Evolutionary conservation across 2,329 filamentous ascomycete species (phyloP), one percentile per base, ranked within the genome.

Genomic region (Aspergillus fructus): DNA sequence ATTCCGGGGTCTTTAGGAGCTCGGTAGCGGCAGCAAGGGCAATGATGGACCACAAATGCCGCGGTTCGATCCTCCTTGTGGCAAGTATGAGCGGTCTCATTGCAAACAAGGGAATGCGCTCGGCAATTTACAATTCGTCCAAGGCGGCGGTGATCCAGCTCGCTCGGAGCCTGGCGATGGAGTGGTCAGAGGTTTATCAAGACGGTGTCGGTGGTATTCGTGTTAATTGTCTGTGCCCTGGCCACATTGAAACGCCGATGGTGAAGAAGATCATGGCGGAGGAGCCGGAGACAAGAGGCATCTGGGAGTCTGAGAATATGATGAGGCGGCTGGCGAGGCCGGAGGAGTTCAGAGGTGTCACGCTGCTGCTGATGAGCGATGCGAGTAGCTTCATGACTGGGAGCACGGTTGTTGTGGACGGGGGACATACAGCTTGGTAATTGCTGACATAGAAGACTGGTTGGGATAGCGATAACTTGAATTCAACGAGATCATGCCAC

Each of bases 221-320:
- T 4, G 82, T 84, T 11, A 84, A 85, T 62, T 78, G 76, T 23
- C 64, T 84, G 17, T 81, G 77, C 58, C 81, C 81, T 0, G 81
- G 81, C 0, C 81, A 84, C 58, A 82, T 84, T 45, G 73, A 83
- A 37, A 84, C 81, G 1, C 85, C 88, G 23, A 96, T 96, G 92
- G 89, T 93, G 2, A 84, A 90, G 70, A 83, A 84, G 57, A 82
- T 96, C 33, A 94, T 96, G 68, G 82, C 86, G 62, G 81, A 89
- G 61, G 89, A 85, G 64, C 91, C 91, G 0, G 89, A 92, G 67
- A 66, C 75, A 5, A 66, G 66, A 17, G 69, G 68, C 13, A 68
- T 68, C 6, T 79, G 77, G 77, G 75, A 78, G 54, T 65, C 67
- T 0, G 76, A 78, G 66, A 79, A 79, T 58, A 79, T 86, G 66